Percentiles rank a stretch among this genome's conserved stretches.
These are phyloP conservation scores for Aspergillus vadensis DNA, from an alignment of 2,329 filamentous ascomycete genomes.

Conservation along the genomic window DNA sequence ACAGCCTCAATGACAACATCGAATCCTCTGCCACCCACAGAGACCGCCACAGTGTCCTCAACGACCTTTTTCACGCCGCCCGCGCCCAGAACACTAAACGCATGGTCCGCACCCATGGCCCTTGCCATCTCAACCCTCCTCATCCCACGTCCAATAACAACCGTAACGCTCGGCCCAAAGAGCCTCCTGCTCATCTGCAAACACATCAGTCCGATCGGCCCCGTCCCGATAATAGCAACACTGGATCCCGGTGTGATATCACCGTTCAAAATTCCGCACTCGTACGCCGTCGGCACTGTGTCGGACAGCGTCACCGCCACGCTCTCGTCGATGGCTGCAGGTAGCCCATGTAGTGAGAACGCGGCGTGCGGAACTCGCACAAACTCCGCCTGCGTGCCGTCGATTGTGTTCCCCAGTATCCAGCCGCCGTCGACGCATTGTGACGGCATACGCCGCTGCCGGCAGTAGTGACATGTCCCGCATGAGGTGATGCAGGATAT, in stretches of 20 bases:
- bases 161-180: slow-evolving; percentile 55
- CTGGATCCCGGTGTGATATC: slow-evolving; percentile 55
- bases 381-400: slow-evolving; percentile 59
- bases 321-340: slow-evolving; percentile 20
- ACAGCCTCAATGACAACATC: slow-evolving; percentile 63
- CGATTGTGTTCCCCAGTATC: slow-evolving; percentile 56
- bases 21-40: slow-evolving; percentile 55
- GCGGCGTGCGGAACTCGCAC: slow-evolving; percentile 57
- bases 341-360: slow-evolving; percentile 45
- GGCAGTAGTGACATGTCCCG: slow-evolving; percentile 55
- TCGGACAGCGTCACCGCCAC: slow-evolving; percentile 55
- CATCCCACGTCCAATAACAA: slow-evolving; percentile 56
- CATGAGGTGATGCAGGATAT: slow-evolving; percentile 57
- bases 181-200: slow-evolving; percentile 56
- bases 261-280: slow-evolving; percentile 57
- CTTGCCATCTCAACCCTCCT: slow-evolving; percentile 52
- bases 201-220: slow-evolving; percentile 59
- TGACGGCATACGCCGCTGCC: slow-evolving; percentile 52
- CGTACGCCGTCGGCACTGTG: slow-evolving; percentile 59
- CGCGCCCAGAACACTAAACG: slow-evolving; percentile 46
- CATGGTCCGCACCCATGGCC: slow-evolving; percentile 52
- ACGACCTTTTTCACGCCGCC: slow-evolving; percentile 32
- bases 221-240: slow-evolving; percentile 58
- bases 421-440: slow-evolving; percentile 59
- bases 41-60: slow-evolving; percentile 38